Percentiles rank a stretch among this genome's conserved stretches.
Conservation (phyloP, 2,329 filamentous ascomycete species). For the Cladorrhinum sp. region DNA sequence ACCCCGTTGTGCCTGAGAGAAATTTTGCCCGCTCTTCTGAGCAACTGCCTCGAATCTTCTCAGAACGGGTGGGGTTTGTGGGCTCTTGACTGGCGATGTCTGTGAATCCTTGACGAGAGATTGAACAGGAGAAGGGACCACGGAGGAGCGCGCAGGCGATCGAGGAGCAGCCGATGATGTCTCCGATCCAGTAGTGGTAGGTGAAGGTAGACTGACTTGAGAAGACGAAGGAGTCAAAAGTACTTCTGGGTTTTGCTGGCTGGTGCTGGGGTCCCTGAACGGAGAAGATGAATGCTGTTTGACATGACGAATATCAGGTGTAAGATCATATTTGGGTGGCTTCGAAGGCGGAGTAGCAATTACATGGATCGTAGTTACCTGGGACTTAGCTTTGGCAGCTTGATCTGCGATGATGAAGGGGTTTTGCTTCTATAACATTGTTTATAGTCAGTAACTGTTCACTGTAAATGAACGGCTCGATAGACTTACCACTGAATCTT, state of each 20-base stretch:
- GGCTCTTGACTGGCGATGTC: background rate
- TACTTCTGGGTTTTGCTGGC: background rate
- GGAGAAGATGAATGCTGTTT: background rate
- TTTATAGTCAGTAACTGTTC: conserved; percentile 1
- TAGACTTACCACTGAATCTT: conserved; percentile 9
- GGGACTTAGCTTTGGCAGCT: conserved; percentile 17
- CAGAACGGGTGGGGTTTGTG: background rate
- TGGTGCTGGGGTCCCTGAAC: background rate
- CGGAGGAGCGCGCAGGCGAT: background rate
- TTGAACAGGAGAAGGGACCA: background rate
- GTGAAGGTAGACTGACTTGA: background rate
- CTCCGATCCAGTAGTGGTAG: background rate
- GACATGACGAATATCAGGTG: background rate
- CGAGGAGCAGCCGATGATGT: background rate
- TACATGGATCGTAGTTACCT: conserved; percentile 15
- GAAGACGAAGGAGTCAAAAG: background rate
- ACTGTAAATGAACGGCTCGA: background rate
- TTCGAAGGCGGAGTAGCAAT: conserved; percentile 3
- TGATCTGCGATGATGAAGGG: conserved; percentile 28
- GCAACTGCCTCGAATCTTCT: conserved; percentile 1
- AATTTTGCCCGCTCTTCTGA: background rate
- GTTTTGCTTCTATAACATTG: conserved; percentile 21
- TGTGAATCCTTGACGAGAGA: background rate
- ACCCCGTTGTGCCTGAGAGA: background rate
- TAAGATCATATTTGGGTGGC: conserved; percentile 5